phyloP scores from a whole-genome alignment of 371 early-diverging fungal species.

The Umbelopsis sp. region DNA sequence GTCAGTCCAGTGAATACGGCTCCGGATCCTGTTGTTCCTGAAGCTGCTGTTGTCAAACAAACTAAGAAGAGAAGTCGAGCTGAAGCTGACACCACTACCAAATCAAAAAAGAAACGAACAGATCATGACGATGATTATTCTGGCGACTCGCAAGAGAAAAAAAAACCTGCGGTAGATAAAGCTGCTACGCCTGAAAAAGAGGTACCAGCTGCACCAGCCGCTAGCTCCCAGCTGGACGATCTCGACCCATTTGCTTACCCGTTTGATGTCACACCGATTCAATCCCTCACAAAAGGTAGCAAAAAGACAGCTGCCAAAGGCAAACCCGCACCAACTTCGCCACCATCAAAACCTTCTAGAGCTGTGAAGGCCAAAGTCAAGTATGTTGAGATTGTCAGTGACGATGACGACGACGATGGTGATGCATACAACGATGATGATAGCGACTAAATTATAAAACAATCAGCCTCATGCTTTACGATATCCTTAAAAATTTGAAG shows the following conservation, averaged over 20 bases:
- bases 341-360: background rate
- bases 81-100: background rate
- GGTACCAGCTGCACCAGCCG: background rate
- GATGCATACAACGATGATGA: background rate
- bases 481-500: background rate
- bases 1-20: background rate
- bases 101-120: conserved; percentile 1
- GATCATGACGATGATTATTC: conserved; percentile 1
- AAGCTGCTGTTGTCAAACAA: background rate
- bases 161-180: background rate
- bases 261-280: conserved; percentile 11
- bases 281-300: background rate
- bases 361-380: conserved; percentile 12
- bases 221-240: background rate
- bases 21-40: background rate
- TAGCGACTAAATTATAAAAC: conserved; percentile 2
- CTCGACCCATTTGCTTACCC: conserved; percentile 9
- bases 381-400: conserved; percentile 13
- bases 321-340: background rate
- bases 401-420: conserved; percentile 1
- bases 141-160: background rate
- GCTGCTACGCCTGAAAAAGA: background rate
- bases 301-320: background rate
- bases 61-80: background rate
- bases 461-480: background rate